Conservation (phyloP, 2,329 filamentous ascomycete species). For the Daldinia eschscholtzii region DNA sequence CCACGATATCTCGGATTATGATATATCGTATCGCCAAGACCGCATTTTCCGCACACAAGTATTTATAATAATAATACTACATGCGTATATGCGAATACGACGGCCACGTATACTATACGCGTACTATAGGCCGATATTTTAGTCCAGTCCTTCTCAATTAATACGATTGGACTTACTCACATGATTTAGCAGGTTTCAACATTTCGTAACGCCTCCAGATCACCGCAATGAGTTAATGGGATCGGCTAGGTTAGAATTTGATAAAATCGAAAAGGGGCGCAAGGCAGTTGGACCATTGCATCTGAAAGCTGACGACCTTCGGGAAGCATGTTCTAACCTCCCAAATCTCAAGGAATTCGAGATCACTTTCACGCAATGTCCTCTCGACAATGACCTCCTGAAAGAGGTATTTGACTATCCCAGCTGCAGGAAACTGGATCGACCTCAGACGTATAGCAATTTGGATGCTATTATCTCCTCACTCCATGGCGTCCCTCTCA, state of each 20-base stretch:
- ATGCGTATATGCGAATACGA: slow-evolving; percentile 11
- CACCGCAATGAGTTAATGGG: slow-evolving; percentile 54
- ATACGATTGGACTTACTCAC: slow-evolving; percentile 31
- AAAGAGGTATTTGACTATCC: slow-evolving; percentile 56
- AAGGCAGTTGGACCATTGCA: slow-evolving; percentile 55
- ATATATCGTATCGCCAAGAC: slow-evolving; percentile 5
- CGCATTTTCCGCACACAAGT: slow-evolving; percentile 6
- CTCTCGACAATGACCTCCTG: slow-evolving; percentile 56
- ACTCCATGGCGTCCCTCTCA: slow-evolving; percentile 54
- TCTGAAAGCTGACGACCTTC: slow-evolving; percentile 53
- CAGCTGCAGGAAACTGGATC: slow-evolving; percentile 57
- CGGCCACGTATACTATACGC: slow-evolving; percentile 9
- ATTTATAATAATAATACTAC: slow-evolving; percentile 5
- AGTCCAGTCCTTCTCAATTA: slow-evolving; percentile 1
- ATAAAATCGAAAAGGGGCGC: slow-evolving; percentile 54
- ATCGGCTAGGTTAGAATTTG: slow-evolving; percentile 55
- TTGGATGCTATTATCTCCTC: slow-evolving; percentile 57
- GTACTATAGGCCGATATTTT: slow-evolving; percentile 18
- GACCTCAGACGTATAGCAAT: slow-evolving; percentile 55
- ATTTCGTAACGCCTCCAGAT: slow-evolving; percentile 56
- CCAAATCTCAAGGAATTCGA: slow-evolving; percentile 57
- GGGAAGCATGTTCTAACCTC: slow-evolving; percentile 57
- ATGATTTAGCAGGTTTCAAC: slow-evolving; percentile 50
- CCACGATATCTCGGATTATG: neutral
- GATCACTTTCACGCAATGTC: slow-evolving; percentile 58